phyloP scores from a whole-genome alignment of 208 protist species.

The Leishmania mexicana region DNA sequence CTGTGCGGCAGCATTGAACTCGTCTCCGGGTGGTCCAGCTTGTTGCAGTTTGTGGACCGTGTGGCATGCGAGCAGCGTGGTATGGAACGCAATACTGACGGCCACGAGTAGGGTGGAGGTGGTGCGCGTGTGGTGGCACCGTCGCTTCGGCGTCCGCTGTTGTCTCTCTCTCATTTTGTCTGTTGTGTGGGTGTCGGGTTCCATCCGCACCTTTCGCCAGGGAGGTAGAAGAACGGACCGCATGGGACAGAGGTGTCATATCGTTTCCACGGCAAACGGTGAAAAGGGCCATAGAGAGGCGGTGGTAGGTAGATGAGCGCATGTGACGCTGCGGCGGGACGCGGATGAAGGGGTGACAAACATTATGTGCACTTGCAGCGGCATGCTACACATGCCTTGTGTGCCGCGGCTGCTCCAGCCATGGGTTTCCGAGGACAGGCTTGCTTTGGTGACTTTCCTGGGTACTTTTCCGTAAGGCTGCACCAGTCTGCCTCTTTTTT shows the following conservation, averaged over 20 bases:
- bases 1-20: slow-evolving; percentile 67
- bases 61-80: slow-evolving; percentile 18
- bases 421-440: not conserved
- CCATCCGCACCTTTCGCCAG: not conserved
- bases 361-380: not conserved
- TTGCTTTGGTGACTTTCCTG: not conserved
- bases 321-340: not conserved
- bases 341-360: not conserved
- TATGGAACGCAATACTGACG: not conserved
- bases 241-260: too few species aligned
- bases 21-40: slow-evolving; percentile 28
- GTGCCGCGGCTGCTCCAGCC: not conserved
- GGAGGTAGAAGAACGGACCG: not conserved
- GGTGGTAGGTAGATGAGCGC: not conserved
- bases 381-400: not conserved
- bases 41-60: slow-evolving; percentile 37
- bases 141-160: not conserved
- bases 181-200: not conserved
- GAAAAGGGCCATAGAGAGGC: not conserved
- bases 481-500: not conserved
- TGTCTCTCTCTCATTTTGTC: not conserved
- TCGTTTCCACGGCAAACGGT: not conserved
- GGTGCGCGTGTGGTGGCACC: not conserved
- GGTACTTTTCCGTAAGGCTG: not conserved
- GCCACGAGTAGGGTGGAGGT: not conserved